Evolutionary conservation across 2,329 filamentous ascomycete species (phyloP).

Genomic region (Phyllosticta paracitricarpa): DNA sequence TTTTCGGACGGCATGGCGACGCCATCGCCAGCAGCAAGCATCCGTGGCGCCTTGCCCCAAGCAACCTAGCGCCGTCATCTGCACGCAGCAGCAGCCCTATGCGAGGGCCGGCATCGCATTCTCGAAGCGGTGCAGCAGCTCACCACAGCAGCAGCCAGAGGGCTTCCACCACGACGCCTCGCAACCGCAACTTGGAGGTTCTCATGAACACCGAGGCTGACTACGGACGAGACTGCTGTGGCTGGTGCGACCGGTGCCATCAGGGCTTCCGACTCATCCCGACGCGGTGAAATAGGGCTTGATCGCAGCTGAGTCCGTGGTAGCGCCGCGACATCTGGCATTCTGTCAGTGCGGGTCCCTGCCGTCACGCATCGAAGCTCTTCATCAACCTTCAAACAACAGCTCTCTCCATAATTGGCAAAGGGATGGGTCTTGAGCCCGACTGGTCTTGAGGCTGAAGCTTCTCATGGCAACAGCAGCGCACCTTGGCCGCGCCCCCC

Average conservation of each 20-base stretch:
- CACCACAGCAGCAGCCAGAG: not conserved
- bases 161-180: not conserved
- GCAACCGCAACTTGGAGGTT: not conserved
- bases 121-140: not conserved
- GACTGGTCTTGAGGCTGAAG: not conserved
- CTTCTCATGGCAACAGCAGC: not conserved
- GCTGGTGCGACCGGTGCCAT: not conserved
- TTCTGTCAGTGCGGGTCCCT: slow-evolving; percentile 9
- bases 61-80: slow-evolving; percentile 4
- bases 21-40: not conserved
- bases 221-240: not conserved
- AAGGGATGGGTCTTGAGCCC: not conserved
- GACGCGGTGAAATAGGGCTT: slow-evolving; percentile 5
- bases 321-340: slow-evolving; percentile 5
- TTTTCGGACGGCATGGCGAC: slow-evolving; percentile 5
- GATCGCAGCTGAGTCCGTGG: slow-evolving; percentile 1
- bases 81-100: slow-evolving; percentile 9
- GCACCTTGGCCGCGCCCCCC: not conserved
- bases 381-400: not conserved
- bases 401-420: not conserved
- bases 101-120: not conserved
- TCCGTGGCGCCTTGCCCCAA: slow-evolving; percentile 4
- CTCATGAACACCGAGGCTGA: not conserved
- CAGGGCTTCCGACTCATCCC: slow-evolving; percentile 5
- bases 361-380: not conserved